phyloP scores from a whole-genome alignment of 129 eudicot genomes.

The Heracleum sosnowskyi region DNA sequence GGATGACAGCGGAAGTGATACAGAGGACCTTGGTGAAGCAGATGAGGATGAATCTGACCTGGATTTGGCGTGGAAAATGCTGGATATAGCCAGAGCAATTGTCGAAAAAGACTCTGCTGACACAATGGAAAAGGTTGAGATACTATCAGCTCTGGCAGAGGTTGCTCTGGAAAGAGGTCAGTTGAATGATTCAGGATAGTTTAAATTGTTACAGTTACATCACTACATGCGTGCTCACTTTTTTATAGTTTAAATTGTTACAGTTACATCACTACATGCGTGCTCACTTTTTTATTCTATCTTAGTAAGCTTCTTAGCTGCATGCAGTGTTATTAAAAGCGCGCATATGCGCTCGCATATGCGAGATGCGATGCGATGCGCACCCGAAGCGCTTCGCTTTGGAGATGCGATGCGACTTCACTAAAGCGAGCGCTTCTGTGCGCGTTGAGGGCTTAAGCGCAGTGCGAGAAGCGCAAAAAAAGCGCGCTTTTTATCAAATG shows the following conservation, averaged over 20 bases:
- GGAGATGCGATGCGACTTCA: too few relatives aligned
- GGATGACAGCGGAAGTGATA: slow-evolving; percentile 63
- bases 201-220: not conserved
- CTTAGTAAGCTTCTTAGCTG: not conserved
- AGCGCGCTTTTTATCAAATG: too few relatives aligned
- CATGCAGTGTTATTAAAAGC: too few relatives aligned
- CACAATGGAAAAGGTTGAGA: slow-evolving; percentile 84
- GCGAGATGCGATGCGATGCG: too few relatives aligned
- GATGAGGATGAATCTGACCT: slow-evolving; percentile 95
- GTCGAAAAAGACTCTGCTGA: slow-evolving; percentile 73
- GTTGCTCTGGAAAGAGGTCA: slow-evolving; percentile 89
- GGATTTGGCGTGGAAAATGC: slow-evolving; percentile 99
- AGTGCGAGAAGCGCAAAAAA: too few relatives aligned
- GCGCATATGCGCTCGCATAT: too few relatives aligned
- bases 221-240: not conserved
- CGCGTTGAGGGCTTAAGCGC: too few relatives aligned
- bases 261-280: not conserved
- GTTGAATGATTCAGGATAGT: slow-evolving; percentile 13
- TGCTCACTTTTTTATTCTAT: not conserved
- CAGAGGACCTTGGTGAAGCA: slow-evolving; percentile 52
- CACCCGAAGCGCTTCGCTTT: too few relatives aligned
- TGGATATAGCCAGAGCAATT: slow-evolving; percentile 93
- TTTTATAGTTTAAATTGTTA: not conserved
- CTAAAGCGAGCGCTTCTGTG: too few relatives aligned
- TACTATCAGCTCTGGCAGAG: slow-evolving; percentile 79